phyloP scores from a whole-genome alignment of 169 alveolate species.

The Toxoplasma gondii region DNA sequence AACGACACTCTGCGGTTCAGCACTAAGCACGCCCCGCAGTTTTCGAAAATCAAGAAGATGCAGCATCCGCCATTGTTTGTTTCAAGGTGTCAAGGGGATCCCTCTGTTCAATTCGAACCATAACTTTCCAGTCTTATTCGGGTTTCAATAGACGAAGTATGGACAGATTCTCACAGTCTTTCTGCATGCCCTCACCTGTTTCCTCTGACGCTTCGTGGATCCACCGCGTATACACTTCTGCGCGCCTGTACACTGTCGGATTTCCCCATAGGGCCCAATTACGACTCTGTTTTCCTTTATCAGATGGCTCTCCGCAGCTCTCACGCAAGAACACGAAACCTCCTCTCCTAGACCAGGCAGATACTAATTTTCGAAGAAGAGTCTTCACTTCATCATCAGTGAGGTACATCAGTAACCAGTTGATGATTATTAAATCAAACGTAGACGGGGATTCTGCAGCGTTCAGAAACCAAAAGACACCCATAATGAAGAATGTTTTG shows the following conservation, averaged over 20 bases:
- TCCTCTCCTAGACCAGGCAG: conserved; percentile 15
- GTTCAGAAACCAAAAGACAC: not conserved
- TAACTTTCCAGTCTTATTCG: no score
- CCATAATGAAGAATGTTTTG: conserved; percentile 2
- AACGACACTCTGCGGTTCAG: no score
- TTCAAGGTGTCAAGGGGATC: no score
- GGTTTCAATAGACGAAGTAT: no score
- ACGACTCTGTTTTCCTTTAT: not conserved
- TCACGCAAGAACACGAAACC: conserved; percentile 42
- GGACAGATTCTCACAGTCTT: no score
- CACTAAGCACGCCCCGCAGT: no score
- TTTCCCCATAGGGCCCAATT: conserved; percentile 49
- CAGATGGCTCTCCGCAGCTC: conserved; percentile 59
- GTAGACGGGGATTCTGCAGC: not conserved
- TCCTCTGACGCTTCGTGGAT: not conserved
- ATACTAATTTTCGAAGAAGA: not conserved
- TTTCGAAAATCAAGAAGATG: no score
- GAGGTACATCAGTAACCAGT: conserved; percentile 59
- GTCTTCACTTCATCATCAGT: conserved; percentile 40
- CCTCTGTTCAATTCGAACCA: no score
- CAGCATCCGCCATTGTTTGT: no score
- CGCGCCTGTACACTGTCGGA: conserved; percentile 47
- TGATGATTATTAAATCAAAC: conserved; percentile 41
- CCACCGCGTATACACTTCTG: not conserved
- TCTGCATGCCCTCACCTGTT: not conserved